A percentile compares a stretch with the other conserved stretches of the same genome.
Evolutionary conservation across 164 flowering plant genomes (phyloP).

Genomic region (Magnolia officinalis): DNA sequence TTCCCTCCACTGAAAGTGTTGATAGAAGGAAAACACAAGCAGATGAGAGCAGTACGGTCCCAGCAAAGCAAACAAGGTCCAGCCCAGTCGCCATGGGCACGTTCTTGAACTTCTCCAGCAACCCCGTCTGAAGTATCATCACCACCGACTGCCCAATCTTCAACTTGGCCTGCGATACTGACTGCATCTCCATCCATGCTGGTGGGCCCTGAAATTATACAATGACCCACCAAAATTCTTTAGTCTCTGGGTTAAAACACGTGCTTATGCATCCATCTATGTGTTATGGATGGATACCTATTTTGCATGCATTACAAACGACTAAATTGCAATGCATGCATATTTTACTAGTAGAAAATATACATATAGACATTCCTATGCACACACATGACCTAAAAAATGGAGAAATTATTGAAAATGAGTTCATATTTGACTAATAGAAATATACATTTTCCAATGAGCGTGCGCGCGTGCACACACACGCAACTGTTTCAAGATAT

Average conservation of each 20-base stretch:
- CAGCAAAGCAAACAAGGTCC: slow-evolving; percentile 84
- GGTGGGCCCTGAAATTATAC: slow-evolving; percentile 48
- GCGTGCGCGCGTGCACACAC: too few relatives aligned
- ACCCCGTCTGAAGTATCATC: slow-evolving; percentile 79
- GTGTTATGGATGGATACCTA: too few relatives aligned
- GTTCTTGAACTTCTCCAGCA: slow-evolving; percentile 67
- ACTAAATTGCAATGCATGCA: too few relatives aligned
- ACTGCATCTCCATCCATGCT: slow-evolving; percentile 49
- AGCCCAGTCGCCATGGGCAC: slow-evolving; percentile 48
- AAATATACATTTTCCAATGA: too few relatives aligned
- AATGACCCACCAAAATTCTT: neutral
- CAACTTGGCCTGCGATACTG: slow-evolving; percentile 62
- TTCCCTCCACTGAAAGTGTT: slow-evolving; percentile 31
- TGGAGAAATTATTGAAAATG: too few relatives aligned
- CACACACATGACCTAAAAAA: too few relatives aligned
- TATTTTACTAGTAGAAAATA: too few relatives aligned
- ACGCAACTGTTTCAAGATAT: too few relatives aligned
- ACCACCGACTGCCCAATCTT: slow-evolving; percentile 71
- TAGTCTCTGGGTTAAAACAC: neutral
- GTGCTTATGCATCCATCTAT: too few relatives aligned
- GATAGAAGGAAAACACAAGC: slow-evolving; percentile 65
- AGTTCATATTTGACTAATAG: too few relatives aligned
- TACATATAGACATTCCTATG: too few relatives aligned
- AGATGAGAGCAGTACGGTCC: slow-evolving; percentile 54
- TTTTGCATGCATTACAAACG: too few relatives aligned